These are phyloP conservation scores for Pholiota molesta DNA, from an alignment of 768 basidiomycete species.

Conservation along the genomic window DNA sequence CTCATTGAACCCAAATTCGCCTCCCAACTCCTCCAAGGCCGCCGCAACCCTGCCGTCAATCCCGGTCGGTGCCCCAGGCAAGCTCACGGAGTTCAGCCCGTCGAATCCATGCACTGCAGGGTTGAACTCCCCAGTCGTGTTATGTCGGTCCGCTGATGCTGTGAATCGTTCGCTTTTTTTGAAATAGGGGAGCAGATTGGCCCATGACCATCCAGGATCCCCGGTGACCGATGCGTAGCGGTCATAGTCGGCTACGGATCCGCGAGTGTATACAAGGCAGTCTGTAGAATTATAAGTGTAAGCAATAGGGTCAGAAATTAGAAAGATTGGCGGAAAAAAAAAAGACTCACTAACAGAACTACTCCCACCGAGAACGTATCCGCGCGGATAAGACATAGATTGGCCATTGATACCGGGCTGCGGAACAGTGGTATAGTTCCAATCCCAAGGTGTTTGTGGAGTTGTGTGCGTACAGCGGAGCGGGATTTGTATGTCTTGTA, in stretches of 20 bases:
- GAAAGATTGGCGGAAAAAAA: background rate
- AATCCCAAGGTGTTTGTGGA: conserved; percentile 25
- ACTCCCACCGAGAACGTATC: conserved; percentile 30
- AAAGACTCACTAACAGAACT: conserved; percentile 26
- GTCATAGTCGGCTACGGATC: conserved; percentile 50
- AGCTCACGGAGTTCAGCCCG: conserved; percentile 31
- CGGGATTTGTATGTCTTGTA: conserved; percentile 11
- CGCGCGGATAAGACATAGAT: conserved; percentile 22
- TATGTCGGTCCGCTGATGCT: conserved; percentile 31
- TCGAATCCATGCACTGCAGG: conserved; percentile 31
- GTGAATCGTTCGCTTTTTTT: conserved; percentile 21
- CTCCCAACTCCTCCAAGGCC: conserved; percentile 37
- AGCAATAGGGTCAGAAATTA: no score
- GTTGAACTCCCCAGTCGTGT: conserved; percentile 31
- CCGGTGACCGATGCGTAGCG: conserved; percentile 51
- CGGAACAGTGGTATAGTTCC: conserved; percentile 29
- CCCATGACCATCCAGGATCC: conserved; percentile 51
- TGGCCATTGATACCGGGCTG: conserved; percentile 25
- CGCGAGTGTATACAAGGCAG: conserved; percentile 33
- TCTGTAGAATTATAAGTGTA: conserved; percentile 13
- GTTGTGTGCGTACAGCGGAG: conserved; percentile 9
- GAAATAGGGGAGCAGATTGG: conserved; percentile 32
- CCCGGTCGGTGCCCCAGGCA: conserved; percentile 24
- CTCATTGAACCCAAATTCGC: conserved; percentile 29
- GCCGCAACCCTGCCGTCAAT: conserved; percentile 31